Evolutionary conservation across 352 stramenopile species (phyloP), one percentile per base, ranked within the genome.

Genomic region (Pythium coloratum): DNA sequence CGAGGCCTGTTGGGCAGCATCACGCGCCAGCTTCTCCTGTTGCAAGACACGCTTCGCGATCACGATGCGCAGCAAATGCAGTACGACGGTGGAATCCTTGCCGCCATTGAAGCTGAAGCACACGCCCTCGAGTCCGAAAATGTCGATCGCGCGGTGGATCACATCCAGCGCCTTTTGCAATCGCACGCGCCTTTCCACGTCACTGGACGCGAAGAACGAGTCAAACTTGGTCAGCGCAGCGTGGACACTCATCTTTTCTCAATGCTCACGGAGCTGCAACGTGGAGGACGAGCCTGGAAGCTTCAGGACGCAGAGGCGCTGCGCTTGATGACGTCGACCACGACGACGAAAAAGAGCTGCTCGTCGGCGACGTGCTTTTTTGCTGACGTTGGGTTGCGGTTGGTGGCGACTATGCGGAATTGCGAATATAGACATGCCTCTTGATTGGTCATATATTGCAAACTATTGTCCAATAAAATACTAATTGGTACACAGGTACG

Each of bases 81-180:
- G 76, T 59, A 97, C 83, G 44, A 97, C 89, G 1, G 90, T 97
- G 54, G 89, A 96, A 73, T 98, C 92, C 66, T 98, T 98, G 59
- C 91, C 92, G 28, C 92, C 92, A 65, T 98, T 98, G 72, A 98
- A 98, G 72, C 85, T 96, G 50, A 98, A 94, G 69, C 81, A 90
- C 12, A 92, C 70, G 56, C 82, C 77, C 26, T 91, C 84, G 18
- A 92, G 65, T 2, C 79, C 81, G 28, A 94, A 91, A 58, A 94
- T 92, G 71, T 94, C 86, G 51, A 91, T 87, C 55, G 83, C 79
- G 63, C 86, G 88, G 64, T 88, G 77, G 51, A 92, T 77, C 63
- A 92, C 80, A 55, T 92, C 80, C 32, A 94, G 73, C 34, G 86
- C 80, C 62, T 87, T 88, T 28, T 89, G 80, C 54, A 94, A 62